Evolutionary conservation across 2,329 filamentous ascomycete genomes (phyloP).

Genomic region (Thielaviopsis euricoi): DNA sequence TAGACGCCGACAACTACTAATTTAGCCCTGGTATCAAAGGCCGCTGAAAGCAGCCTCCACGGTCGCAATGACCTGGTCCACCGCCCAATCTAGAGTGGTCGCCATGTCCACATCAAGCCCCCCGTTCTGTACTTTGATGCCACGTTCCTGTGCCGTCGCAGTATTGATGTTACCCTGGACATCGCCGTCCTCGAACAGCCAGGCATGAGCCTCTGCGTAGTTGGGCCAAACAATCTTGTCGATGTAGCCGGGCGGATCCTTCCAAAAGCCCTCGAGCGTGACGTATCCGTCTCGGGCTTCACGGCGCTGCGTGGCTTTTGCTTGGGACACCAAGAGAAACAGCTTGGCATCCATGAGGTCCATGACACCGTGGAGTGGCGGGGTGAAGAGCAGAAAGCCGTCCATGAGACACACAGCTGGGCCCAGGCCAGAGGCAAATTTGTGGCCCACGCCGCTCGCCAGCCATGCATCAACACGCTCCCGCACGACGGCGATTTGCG

Average conservation of each 20-base stretch:
- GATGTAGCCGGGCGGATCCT: constrained; percentile 85
- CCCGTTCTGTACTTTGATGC: constrained; percentile 32
- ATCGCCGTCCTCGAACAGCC: constrained; percentile 57
- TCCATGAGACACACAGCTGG: constrained; percentile 59
- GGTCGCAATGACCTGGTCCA: constrained; percentile 39
- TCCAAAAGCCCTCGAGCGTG: constrained; percentile 82
- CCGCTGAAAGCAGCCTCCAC: constrained; percentile 18
- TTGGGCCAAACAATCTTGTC: constrained; percentile 94
- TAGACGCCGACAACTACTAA: no score
- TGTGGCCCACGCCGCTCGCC: constrained; percentile 27
- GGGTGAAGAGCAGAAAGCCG: constrained; percentile 71
- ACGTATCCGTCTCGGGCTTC: constrained; percentile 61
- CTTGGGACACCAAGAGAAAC: constrained; percentile 56
- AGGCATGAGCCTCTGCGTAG: constrained; percentile 66
- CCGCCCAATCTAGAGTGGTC: constrained; percentile 50
- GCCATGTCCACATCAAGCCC: constrained; percentile 41
- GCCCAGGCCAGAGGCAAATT: constrained; percentile 16
- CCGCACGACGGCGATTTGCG: constrained; percentile 29
- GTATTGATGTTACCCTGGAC: constrained; percentile 41
- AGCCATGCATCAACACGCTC: constrained; percentile 31
- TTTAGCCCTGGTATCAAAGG: no score
- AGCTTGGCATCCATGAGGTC: constrained; percentile 56
- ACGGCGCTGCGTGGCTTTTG: constrained; percentile 45
- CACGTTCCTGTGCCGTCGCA: constrained; percentile 26
- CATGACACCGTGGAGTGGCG: constrained; percentile 35